Percentiles rank a stretch among this genome's conserved stretches.
Evolutionary conservation across 75 land plant genomes (phyloP).

Genomic region (Selaginella tamariscina): DNA sequence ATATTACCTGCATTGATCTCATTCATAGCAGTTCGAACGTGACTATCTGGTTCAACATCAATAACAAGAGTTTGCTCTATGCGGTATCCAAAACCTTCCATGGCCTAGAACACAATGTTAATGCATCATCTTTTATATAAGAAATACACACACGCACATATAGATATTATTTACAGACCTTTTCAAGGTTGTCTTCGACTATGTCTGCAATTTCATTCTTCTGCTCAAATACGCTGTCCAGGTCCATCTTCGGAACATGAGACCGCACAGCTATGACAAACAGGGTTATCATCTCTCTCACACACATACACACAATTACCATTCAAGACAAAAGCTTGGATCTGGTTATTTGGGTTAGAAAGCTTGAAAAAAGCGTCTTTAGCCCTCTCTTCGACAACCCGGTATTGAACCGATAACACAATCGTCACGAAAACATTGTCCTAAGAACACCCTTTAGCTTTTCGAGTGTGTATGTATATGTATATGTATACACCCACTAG

Average conservation of each 20-base stretch:
- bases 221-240: slow-evolving; percentile 59
- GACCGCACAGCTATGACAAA: slow-evolving; percentile 44
- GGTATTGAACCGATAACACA: slow-evolving; percentile 68
- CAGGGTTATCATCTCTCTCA: no score
- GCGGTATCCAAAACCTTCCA: slow-evolving; percentile 27
- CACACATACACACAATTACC: slow-evolving; percentile 26
- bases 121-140: background rate
- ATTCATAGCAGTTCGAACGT: slow-evolving; percentile 24
- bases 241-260: slow-evolving; percentile 44
- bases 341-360: slow-evolving; percentile 52
- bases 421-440: slow-evolving; percentile 77
- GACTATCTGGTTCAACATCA: slow-evolving; percentile 29
- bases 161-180: slow-evolving; percentile 30
- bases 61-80: slow-evolving; percentile 30
- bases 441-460: no score
- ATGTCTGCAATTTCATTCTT: no score
- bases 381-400: slow-evolving; percentile 42
- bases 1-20: slow-evolving; percentile 35
- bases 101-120: background rate
- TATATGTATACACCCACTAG: no score
- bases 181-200: slow-evolving; percentile 57
- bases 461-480: no score
- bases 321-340: slow-evolving; percentile 72
- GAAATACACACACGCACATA: no score
- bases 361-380: slow-evolving; percentile 77